These are phyloP conservation scores for Mortierella sp. DNA, from an alignment of 371 early-diverging fungal species.

Conservation along the genomic window DNA sequence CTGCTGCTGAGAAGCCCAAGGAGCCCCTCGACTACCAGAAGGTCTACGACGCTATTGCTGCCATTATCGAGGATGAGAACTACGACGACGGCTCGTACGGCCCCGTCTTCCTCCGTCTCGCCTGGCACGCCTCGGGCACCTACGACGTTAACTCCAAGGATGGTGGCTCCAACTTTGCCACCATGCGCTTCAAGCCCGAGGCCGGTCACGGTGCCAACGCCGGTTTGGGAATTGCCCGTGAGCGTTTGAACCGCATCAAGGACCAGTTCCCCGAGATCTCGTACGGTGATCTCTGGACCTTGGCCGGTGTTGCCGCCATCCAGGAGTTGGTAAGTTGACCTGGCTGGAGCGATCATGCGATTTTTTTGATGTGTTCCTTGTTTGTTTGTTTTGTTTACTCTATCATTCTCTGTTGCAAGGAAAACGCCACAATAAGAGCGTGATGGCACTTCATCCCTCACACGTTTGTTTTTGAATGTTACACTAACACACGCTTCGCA, in stretches of 20 bases:
- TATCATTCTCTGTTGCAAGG: neutral
- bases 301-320: conserved; percentile 92
- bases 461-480: neutral
- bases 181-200: conserved; percentile 90
- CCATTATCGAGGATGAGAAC: conserved; percentile 81
- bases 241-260: conserved; percentile 88
- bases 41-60: conserved; percentile 86
- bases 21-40: conserved; percentile 72
- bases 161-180: conserved; percentile 94
- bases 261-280: conserved; percentile 86
- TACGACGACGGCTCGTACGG: conserved; percentile 95
- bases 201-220: conserved; percentile 88
- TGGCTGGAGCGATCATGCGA: neutral
- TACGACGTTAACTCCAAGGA: conserved; percentile 83
- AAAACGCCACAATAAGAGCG: neutral
- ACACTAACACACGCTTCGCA: neutral
- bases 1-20: conserved; percentile 52
- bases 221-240: conserved; percentile 87
- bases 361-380: neutral
- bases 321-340: conserved; percentile 79
- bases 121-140: conserved; percentile 97
- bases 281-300: conserved; percentile 95
- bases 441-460: neutral
- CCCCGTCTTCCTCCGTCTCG: conserved; percentile 91
- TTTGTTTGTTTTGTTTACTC: conserved; percentile 6